Conservation (phyloP, 495 filamentous ascomycete genomes). For the Hypoxylon crocopeplum region DNA sequence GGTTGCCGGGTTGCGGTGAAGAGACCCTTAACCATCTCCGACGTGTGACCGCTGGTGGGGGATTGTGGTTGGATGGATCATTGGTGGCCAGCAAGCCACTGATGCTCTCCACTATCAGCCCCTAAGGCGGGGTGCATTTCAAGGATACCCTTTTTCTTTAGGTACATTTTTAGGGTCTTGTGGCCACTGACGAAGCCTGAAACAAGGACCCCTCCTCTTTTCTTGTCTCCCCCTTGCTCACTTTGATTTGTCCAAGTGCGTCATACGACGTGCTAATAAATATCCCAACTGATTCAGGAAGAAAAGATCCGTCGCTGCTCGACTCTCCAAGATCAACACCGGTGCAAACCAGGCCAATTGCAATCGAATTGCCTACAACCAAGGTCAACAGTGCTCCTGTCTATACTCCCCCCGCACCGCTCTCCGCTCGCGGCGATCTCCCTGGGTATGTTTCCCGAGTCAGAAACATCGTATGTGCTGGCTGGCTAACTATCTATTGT, state of each 20-base stretch:
- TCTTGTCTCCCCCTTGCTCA: neutral
- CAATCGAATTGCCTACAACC: slow-evolving; percentile 49
- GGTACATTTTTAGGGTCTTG: slow-evolving; percentile 4
- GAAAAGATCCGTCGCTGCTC: slow-evolving; percentile 29
- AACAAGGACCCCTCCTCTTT: slow-evolving; percentile 16
- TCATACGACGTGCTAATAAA: slow-evolving; percentile 35
- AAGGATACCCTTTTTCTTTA: slow-evolving; percentile 23
- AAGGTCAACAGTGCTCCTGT: slow-evolving; percentile 41
- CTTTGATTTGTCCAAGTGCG: slow-evolving; percentile 25
- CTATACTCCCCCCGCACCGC: slow-evolving; percentile 49
- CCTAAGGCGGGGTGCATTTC: slow-evolving; percentile 36
- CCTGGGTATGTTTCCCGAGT: slow-evolving; percentile 49
- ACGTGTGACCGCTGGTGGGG: slow-evolving; percentile 15
- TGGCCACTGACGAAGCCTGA: slow-evolving; percentile 20
- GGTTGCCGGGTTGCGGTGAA: slow-evolving; percentile 21
- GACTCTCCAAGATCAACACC: slow-evolving; percentile 34
- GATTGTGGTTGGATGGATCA: slow-evolving; percentile 20
- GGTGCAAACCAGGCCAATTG: slow-evolving; percentile 50
- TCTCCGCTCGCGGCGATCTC: slow-evolving; percentile 59
- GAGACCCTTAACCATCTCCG: slow-evolving; percentile 12
- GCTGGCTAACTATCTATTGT: neutral
- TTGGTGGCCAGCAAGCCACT: slow-evolving; percentile 20
- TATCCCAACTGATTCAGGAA: slow-evolving; percentile 36
- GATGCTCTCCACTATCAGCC: slow-evolving; percentile 23
- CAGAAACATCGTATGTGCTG: slow-evolving; percentile 8